These are phyloP conservation scores for Trichoderma gamsii DNA, from an alignment of 495 filamentous ascomycete genomes.

Conservation along the genomic window DNA sequence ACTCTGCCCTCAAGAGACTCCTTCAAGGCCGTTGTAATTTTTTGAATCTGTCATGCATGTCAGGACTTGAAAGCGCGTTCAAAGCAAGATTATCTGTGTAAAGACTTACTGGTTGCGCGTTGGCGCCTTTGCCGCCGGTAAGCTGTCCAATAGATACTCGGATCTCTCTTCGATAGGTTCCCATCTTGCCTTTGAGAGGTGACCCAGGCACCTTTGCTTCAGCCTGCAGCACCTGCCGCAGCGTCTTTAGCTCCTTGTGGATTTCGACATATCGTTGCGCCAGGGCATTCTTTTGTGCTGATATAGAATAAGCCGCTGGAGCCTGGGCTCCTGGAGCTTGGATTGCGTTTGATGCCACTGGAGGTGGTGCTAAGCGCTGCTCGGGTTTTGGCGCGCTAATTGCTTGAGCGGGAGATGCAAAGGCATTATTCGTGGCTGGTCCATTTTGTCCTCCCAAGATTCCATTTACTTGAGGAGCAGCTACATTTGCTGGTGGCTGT, in stretches of 20 bases:
- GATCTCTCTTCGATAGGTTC: slow-evolving; percentile 68
- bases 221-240: slow-evolving; percentile 54
- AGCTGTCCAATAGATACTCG: slow-evolving; percentile 69
- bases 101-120: slow-evolving; percentile 49
- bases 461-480: not conserved
- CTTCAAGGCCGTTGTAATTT: slow-evolving; percentile 46
- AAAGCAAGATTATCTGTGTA: not conserved
- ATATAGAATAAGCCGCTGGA: slow-evolving; percentile 16
- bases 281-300: slow-evolving; percentile 20
- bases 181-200: slow-evolving; percentile 57
- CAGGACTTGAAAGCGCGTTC: not conserved
- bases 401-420: not conserved
- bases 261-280: slow-evolving; percentile 59
- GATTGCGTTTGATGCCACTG: not conserved
- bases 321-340: slow-evolving; percentile 17
- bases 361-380: not conserved
- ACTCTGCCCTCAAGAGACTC: slow-evolving; percentile 38
- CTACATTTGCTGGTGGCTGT: not conserved
- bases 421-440: not conserved
- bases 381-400: not conserved
- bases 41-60: slow-evolving; percentile 16
- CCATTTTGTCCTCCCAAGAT: not conserved
- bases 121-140: slow-evolving; percentile 55
- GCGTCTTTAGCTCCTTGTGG: slow-evolving; percentile 64
- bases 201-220: slow-evolving; percentile 37